Evolutionary conservation across 495 filamentous ascomycete genomes (phyloP), one percentile per base, ranked within the genome.

Genomic region (Podospora bellae-mahoneyi): DNA sequence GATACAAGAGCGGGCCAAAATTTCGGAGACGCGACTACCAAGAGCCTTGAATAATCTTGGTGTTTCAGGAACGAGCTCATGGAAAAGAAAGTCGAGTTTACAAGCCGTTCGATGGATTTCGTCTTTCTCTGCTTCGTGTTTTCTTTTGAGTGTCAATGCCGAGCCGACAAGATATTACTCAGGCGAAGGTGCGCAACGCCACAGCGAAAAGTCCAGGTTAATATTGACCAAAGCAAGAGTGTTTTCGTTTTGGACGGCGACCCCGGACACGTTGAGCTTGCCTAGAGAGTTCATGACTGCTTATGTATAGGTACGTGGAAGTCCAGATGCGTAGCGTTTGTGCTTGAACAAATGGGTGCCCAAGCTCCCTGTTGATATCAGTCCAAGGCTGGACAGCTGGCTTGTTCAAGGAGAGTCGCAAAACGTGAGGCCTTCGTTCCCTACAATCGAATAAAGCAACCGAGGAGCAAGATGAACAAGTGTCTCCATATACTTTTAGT

Each of bases 151-250:
- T 13, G 56, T 59, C 56, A 26, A 59, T 23, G 56, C 56, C 7
- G 19, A 59, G 19, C 56, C 56, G 7, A 59, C 56, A 18, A 19
- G 56, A 13, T 23, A 19, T 0, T 15, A 59, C 15, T 59, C 56
- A 3, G 56, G 26, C 26, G 56, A 27, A 20, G 56, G 56, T 9
- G 19, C 3, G 56, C 56, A 59, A 27, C 56, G 56, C 19, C 19
- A 59, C 9, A 59, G 26, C 6, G 56, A 59, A 59, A 59, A 23
- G n/a, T 59, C 56, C 9, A 59, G 16, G n/a, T 59, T 59, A 4
- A 59, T 59, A 27, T 59, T 59, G 56, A 59, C 56, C 19, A 59
- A 27, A 16, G 56, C 56, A 18, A 27, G 9, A 13, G 56, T 59
- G 56, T 59, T 59, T 18, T 26, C 56, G 56, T 26, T 59, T 59